A percentile compares a stretch with the other conserved stretches of the same genome.
These are phyloP conservation scores for Aspergillus fumigatiaffinis DNA, from an alignment of 2,329 filamentous ascomycete genomes.

Conservation along the genomic window DNA sequence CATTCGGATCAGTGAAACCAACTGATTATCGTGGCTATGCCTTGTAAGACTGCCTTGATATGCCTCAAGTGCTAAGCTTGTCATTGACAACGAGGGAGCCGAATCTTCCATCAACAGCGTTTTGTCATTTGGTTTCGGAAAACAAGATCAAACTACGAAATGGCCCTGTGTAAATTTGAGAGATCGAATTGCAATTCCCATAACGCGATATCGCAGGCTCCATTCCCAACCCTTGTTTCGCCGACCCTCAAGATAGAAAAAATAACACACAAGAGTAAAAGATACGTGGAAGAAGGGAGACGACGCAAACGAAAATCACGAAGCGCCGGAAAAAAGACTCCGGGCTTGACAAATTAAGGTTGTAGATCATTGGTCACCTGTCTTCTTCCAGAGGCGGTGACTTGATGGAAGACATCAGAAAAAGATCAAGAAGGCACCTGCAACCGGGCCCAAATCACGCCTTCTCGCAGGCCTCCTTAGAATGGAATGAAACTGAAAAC, in stretches of 20 bases:
- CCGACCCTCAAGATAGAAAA: conserved; percentile 20
- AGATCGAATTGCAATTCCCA: conserved; percentile 14
- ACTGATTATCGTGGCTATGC: neutral
- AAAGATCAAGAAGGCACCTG: conserved; percentile 1
- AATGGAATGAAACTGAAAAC: neutral
- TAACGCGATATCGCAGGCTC: conserved; percentile 21
- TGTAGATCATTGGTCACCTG: neutral
- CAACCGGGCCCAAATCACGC: conserved; percentile 5
- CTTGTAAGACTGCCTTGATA: neutral
- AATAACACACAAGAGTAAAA: conserved; percentile 14
- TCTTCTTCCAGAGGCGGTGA: neutral
- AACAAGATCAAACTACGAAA: neutral
- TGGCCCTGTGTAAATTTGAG: neutral
- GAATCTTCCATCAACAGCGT: neutral
- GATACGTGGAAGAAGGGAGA: neutral
- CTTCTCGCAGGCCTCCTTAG: conserved; percentile 6
- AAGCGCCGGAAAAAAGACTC: neutral
- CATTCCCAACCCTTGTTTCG: conserved; percentile 29
- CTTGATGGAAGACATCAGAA: neutral
- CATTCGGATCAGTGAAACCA: neutral
- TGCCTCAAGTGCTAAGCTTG: neutral
- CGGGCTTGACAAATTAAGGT: neutral
- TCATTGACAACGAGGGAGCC: no score
- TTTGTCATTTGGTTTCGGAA: neutral
- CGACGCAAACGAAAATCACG: neutral